Base-by-base conservation (phyloP, 352 stramenopile species). In the Phytophthora pluvialis region DNA sequence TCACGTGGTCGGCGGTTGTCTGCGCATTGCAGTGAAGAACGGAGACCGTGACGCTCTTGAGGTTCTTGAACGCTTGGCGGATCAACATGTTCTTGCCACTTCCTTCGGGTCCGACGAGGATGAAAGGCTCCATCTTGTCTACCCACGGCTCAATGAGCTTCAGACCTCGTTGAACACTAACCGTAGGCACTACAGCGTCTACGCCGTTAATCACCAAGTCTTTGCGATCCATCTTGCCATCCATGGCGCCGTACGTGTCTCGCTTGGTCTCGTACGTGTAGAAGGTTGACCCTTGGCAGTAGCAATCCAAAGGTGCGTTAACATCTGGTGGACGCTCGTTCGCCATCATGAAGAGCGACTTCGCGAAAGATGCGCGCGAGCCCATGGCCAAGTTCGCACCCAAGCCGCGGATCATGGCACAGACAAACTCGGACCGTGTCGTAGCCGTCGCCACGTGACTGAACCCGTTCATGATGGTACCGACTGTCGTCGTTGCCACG, bases 1-100 rank as follows among this genome's bases (percentile, higher is more conserved):
- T 98, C 12, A 99, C 83, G 64, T 99, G 88, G 29, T 97, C 88
- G 1, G 95, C 89, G 0, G 91, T 97, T 0, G 95, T 99, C 70
- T 97, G 90, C 1, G 96, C 93, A 36, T 98, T 98, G 78, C 96
- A 99, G 66, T 99, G 90, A 3, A 99, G 66, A 28, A 96, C 94
- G 0, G 90, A 88, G 1, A 95, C 75, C 3, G 78, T 91, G 15
- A 86, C 77, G 60, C 83, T 81, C 64, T 91, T 91, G 49, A 88
- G 65, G n/a, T 75, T 86, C 38, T 77, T 73, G 44, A 98, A 97
- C 0, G 89, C 93, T 56, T 98, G 82, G 5, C 88, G 86, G 32
- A 98, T 97, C 25, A 98, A 75, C 86, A 98, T 97, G 56, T 97
- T 95, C 74, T 99, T 99, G 46, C 95, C 95, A 38, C 90, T 97